A percentile compares a stretch with the other conserved stretches of the same genome.
These are phyloP conservation scores for Actinidia arguta DNA, from an alignment of 179 eudicot genomes.

Conservation along the genomic window DNA sequence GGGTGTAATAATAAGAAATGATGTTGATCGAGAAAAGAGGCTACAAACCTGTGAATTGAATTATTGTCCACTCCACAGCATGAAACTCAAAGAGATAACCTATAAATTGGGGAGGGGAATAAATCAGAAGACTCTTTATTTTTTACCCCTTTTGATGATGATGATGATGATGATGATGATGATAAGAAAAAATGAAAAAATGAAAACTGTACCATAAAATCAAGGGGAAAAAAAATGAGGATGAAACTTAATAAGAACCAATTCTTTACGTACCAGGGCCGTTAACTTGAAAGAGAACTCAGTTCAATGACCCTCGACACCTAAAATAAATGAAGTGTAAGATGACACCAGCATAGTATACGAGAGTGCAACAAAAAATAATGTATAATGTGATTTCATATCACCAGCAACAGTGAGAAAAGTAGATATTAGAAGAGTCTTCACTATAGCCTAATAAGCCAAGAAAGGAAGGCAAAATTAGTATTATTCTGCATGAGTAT, in stretches of 20 bases:
- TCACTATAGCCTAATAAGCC: constrained; percentile 3
- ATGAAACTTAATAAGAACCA: not conserved
- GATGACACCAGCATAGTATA: not conserved
- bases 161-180: not conserved
- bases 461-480: not conserved
- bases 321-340: constrained; percentile 42
- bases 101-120: not conserved
- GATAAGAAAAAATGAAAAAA: too few relatives aligned
- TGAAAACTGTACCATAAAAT: not conserved
- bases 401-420: constrained; percentile 7
- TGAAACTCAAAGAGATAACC: not conserved
- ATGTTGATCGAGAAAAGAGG: not conserved
- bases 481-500: too few relatives aligned
- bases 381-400: not conserved
- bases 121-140: not conserved
- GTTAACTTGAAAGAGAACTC: constrained; percentile 18
- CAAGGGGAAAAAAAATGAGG: not conserved
- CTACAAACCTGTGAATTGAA: constrained; percentile 12
- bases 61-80: constrained; percentile 2
- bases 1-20: not conserved
- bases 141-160: not conserved
- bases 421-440: not conserved
- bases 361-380: not conserved
- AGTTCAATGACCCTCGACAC: constrained; percentile 98
- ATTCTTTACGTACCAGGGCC: constrained; percentile 28